These are phyloP conservation scores for Epichloe coenophiala DNA, from an alignment of 2,329 filamentous ascomycete species.

Conservation along the genomic window DNA sequence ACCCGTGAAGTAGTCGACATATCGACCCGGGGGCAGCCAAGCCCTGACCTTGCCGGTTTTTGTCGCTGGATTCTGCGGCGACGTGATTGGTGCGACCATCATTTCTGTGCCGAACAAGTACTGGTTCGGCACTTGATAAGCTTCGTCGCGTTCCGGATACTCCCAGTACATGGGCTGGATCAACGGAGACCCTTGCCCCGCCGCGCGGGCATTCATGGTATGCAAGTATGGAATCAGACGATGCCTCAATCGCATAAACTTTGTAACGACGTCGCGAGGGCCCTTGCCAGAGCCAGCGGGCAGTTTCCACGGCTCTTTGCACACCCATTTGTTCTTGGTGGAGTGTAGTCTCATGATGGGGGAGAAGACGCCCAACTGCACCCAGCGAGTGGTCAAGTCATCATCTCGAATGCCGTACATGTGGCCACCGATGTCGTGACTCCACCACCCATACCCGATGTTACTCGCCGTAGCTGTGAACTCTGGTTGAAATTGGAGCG, in stretches of 20 bases:
- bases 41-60: slow-evolving; percentile 33
- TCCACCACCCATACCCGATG: slow-evolving; percentile 57
- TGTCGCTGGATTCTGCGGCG: slow-evolving; percentile 31
- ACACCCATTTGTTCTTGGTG: slow-evolving; percentile 40
- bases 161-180: slow-evolving; percentile 52
- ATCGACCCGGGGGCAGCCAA: slow-evolving; percentile 44
- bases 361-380: slow-evolving; percentile 47
- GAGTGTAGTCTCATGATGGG: slow-evolving; percentile 50
- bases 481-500: slow-evolving; percentile 49
- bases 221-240: slow-evolving; percentile 47
- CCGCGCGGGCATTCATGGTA: slow-evolving; percentile 37
- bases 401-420: slow-evolving; percentile 41
- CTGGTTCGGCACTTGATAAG: slow-evolving; percentile 43
- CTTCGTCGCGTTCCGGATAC: slow-evolving; percentile 35
- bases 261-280: slow-evolving; percentile 29
- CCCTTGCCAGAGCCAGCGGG: slow-evolving; percentile 27
- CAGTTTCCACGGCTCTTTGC: slow-evolving; percentile 48
- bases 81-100: slow-evolving; percentile 42
- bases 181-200: slow-evolving; percentile 33
- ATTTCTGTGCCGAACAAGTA: slow-evolving; percentile 45
- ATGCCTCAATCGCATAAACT: slow-evolving; percentile 41
- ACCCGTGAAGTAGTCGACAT: slow-evolving; percentile 45
- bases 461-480: slow-evolving; percentile 54
- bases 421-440: slow-evolving; percentile 55
- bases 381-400: slow-evolving; percentile 45